Evolutionary conservation across 306 rosid genomes (phyloP).

Genomic region (Calophaca sinica): DNA sequence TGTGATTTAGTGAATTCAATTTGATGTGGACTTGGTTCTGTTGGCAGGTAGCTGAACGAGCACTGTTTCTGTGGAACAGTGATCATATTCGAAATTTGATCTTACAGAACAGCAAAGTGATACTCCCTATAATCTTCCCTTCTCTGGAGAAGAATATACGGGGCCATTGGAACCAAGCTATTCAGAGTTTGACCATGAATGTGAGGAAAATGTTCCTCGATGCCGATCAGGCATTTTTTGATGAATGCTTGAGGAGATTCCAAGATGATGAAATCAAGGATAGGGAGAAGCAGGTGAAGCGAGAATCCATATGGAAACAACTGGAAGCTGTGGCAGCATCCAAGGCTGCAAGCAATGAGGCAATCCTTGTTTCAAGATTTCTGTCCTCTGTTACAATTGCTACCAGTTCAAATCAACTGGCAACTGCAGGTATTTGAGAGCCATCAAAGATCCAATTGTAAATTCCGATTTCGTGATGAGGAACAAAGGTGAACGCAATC

Average conservation of each 20-base stretch:
- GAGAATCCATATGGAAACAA: constrained; percentile 65
- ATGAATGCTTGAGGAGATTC: constrained; percentile 58
- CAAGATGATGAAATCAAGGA: constrained; percentile 64
- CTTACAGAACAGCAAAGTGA: constrained; percentile 59
- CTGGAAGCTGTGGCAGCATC: constrained; percentile 64
- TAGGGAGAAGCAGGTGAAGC: constrained; percentile 60
- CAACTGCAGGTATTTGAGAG: constrained; percentile 47
- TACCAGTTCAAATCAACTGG: constrained; percentile 46
- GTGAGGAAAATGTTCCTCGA: constrained; percentile 70
- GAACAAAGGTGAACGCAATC: constrained; percentile 7
- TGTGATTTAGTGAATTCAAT: constrained; percentile 4
- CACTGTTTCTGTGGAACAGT: constrained; percentile 72
- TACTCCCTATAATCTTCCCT: constrained; percentile 67
- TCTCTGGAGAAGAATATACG: constrained; percentile 65
- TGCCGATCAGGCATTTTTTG: constrained; percentile 61
- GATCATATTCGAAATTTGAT: constrained; percentile 75
- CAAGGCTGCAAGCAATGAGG: constrained; percentile 60
- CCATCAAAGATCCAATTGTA: constrained; percentile 24
- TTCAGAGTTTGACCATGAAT: constrained; percentile 39
- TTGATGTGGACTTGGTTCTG: constrained; percentile 43
- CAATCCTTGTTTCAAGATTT: constrained; percentile 56
- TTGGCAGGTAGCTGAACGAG: constrained; percentile 79
- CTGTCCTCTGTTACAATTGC: constrained; percentile 54
- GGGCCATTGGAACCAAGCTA: constrained; percentile 73
- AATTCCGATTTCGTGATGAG: constrained; percentile 32